Base-by-base conservation (phyloP, 192 early-diverging fungal species). In the Neocallimastix lanati region DNA sequence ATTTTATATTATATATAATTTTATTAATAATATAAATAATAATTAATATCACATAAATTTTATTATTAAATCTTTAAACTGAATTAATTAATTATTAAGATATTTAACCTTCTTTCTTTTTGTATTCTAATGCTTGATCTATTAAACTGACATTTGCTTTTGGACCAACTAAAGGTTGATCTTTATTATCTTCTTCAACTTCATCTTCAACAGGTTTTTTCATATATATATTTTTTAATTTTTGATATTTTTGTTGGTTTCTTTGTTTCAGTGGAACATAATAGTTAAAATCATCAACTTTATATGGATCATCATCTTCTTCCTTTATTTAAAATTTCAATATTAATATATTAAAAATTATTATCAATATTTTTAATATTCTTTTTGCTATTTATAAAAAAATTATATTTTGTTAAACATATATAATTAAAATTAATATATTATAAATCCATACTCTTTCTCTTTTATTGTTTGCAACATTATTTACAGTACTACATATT, bases 91-190 rank as follows among this genome's bases (percentile, higher is more conserved):
- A n/a, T n/a, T n/a, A n/a, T n/a, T n/a, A n/a, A n/a, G n/a, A n/a
- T n/a, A n/a, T n/a, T 5, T 50, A 50, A 67, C 84, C 36, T 81
- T 91, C 88, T 77, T 88, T 84, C 81, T 91, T 88, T 78, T 89
- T 88, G 58, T 94, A 84, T 77, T 94, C 91, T 7, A 92, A 92
- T 4, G 92, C 90, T 78, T 96, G 95, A 79, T 98, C 94, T 16
- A 98, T 89, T 82, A 98, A 88, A 81, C 92, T 90, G 27, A 92
- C 83, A 18, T 86, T 88, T 1, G 94, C 84, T 76, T 84, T 87
- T 25, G 92, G 89, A 2, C 93, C 93, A 9, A 86, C 88, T 28
- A 29, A 29, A 7, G 82, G 78, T 1, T 81, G 82, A 78, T 87
- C 84, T 21, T 82, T 85, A 11, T 78, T 79, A n/a, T 79, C 50